Evolutionary conservation across 1,284 basidiomycete species (phyloP).

Genomic region (Pseudozyma tsukubaensis): DNA sequence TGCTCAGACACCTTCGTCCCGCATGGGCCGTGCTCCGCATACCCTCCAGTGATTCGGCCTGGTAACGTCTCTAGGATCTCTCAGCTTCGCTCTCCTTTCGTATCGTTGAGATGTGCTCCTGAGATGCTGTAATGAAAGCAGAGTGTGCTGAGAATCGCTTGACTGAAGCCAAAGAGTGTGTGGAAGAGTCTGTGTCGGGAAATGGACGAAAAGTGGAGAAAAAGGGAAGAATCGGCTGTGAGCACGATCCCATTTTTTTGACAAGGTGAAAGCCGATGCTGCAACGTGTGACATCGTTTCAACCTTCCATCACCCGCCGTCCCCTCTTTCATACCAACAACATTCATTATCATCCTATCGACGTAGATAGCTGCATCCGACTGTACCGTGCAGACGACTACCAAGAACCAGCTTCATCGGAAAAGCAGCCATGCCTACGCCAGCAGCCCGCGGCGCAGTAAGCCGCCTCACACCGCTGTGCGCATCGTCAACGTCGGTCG

Average conservation of each 20-base stretch:
- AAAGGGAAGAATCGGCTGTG: neutral
- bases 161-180: no score
- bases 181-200: neutral
- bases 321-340: neutral
- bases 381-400: no score
- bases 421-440: constrained; percentile 21
- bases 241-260: neutral
- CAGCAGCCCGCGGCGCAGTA: constrained; percentile 33
- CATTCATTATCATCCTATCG: no score
- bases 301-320: neutral
- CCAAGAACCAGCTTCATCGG: neutral
- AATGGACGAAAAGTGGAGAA: constrained; percentile 1
- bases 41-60: neutral
- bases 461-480: constrained; percentile 27
- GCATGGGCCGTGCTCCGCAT: constrained; percentile 11
- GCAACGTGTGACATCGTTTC: constrained; percentile 8
- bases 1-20: neutral
- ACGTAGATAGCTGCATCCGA: no score
- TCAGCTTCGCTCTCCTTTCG: neutral
- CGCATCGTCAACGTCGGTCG: constrained; percentile 24
- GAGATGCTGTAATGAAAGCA: no score
- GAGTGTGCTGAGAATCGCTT: no score
- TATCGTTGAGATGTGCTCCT: neutral
- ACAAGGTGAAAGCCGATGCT: constrained; percentile 1
- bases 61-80: neutral